Evolutionary conservation across 768 basidiomycete species (phyloP).

Genomic region (Tylopilus plumbeoviolaceoides): DNA sequence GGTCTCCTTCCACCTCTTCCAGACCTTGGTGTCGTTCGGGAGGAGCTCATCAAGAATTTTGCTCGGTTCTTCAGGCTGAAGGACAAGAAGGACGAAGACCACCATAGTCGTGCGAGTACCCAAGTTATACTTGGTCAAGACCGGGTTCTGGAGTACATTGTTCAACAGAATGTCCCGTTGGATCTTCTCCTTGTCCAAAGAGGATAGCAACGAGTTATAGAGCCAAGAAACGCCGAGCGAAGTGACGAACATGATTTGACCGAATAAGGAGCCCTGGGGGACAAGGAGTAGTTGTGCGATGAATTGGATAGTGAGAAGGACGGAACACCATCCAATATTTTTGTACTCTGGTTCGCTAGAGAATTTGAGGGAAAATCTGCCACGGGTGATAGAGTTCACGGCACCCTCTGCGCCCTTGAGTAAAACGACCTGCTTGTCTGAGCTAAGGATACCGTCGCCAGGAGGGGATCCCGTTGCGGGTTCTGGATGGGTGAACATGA

Average conservation of each 20-base stretch:
- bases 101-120: not conserved
- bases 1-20: not conserved
- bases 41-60: not conserved
- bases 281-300: not conserved
- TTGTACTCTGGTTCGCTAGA: not conserved
- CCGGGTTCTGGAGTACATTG: not conserved
- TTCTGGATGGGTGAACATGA: not conserved
- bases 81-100: not conserved
- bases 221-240: not conserved
- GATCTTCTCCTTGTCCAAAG: not conserved
- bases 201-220: not conserved
- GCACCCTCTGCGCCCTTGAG: not conserved
- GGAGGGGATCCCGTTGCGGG: not conserved
- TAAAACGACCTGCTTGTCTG: not conserved
- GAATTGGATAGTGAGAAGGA: not conserved
- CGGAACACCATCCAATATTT: not conserved
- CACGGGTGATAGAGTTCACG: not conserved
- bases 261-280: not conserved
- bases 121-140: not conserved
- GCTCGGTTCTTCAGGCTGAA: not conserved
- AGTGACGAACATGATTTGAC: not conserved
- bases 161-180: not conserved
- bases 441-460: not conserved
- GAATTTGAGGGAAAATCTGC: not conserved
- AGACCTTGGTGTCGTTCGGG: not conserved